Base-by-base conservation (phyloP, 2,329 filamentous ascomycete species). In the Exophiala aquamarina region DNA sequence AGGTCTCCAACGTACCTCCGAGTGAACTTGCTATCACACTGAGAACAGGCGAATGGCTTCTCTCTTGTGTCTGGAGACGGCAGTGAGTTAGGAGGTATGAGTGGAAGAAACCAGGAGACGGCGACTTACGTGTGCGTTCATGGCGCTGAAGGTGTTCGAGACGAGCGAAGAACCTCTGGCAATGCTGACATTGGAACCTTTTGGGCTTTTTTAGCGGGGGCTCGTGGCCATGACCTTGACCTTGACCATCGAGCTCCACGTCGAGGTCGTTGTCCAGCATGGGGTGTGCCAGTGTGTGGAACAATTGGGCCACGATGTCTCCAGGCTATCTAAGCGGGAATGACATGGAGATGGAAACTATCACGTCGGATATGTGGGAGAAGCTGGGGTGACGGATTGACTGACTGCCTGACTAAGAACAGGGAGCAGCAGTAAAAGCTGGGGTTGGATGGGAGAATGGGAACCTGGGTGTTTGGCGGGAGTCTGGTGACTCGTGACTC, bases 21-120 rank as follows among this genome's bases (percentile, higher is more conserved):
- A 8, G 67, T 68, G 55, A 70, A 70, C 8, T 66, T 67, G 52
- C 67, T 67, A 33, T 68, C 67, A 54, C 68, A 70, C 50, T 66
- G 61, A 31, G 59, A 51, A 50, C 68, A 70, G 32, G 60, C 56
- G 56, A 70, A 70, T 6, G 68, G 68, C 54, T 70, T 70, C 48
- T 69, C 63, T 19, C 67, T 65, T 34, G 66, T 70, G 54, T 70
- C 46, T 49, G 15, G 21, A 23, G 21, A 44, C 18, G 14, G 15
- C 14, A 34, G 13, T 13, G 10, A 18, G 19, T 5, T 37, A 6
- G 17, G 13, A 17, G 15, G 45, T 5, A n/a, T n/a, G n/a, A n/a
- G 14, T 20, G 29, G 21, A 13, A 4, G 38, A 32, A 19, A 33
- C 17, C 34, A 14, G 5, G 11, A 19, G n/a, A 33, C 23, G 35